phyloP scores from a whole-genome alignment of 768 basidiomycete genomes.

The Heimioporus sp. region DNA sequence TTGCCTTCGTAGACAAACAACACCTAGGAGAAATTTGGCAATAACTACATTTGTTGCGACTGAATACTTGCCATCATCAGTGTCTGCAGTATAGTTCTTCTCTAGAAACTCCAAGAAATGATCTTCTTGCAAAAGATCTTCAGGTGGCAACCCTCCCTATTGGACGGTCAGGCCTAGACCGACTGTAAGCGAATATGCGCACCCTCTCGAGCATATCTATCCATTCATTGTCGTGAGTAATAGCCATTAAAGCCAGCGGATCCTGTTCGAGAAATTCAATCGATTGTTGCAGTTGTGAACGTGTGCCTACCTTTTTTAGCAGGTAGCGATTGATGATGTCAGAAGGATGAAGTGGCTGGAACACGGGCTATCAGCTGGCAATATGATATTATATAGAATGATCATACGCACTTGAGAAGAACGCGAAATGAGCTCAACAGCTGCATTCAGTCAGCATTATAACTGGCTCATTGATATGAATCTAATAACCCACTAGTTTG shows the following conservation, averaged over 20 bases:
- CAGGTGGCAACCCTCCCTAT: background rate
- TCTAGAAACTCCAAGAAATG: background rate
- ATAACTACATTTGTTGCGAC: background rate
- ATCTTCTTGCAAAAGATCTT: background rate
- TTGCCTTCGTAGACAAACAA: slow-evolving; percentile 1
- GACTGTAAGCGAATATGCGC: background rate
- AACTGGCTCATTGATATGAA: no score
- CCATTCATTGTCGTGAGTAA: slow-evolving; percentile 12
- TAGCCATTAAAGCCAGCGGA: background rate
- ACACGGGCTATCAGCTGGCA: background rate
- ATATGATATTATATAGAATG: background rate
- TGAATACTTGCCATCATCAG: background rate
- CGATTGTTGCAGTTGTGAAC: background rate
- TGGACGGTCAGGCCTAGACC: background rate
- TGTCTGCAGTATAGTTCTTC: background rate
- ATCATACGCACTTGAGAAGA: slow-evolving; percentile 1
- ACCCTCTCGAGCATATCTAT: slow-evolving; percentile 4
- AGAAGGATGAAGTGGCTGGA: slow-evolving; percentile 4
- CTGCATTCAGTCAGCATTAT: background rate
- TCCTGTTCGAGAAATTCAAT: background rate
- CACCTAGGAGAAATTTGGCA: background rate
- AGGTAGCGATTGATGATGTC: slow-evolving; percentile 8
- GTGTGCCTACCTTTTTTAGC: slow-evolving; percentile 5
- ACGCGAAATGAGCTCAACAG: background rate
- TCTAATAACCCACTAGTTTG: no score